These are phyloP conservation scores for Mortierella sp. DNA, from an alignment of 371 early-diverging fungal species.

Conservation along the genomic window DNA sequence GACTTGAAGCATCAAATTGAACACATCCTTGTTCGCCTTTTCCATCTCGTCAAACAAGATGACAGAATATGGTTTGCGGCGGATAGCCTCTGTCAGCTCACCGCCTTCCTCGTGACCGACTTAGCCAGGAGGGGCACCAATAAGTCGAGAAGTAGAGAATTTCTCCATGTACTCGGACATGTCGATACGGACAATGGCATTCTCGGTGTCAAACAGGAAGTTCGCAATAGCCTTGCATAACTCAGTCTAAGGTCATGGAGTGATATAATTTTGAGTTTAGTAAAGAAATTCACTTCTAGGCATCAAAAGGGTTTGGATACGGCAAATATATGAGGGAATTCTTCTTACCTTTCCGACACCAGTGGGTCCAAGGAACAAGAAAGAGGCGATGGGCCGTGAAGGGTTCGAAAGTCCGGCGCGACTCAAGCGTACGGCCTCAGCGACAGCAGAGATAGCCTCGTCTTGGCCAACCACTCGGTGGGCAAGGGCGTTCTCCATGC, in stretches of 20 bases:
- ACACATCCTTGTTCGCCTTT: conserved; percentile 79
- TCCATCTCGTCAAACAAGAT: conserved; percentile 95
- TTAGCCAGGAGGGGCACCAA: conserved; percentile 94
- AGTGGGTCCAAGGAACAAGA: conserved; percentile 94
- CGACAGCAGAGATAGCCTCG: conserved; percentile 82
- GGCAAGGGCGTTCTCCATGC: conserved; percentile 81
- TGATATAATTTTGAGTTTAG: no score
- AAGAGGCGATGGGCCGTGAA: conserved; percentile 89
- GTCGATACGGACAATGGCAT: conserved; percentile 89
- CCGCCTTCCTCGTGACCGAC: conserved; percentile 90
- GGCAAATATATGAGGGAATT: not conserved
- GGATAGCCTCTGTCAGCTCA: conserved; percentile 90
- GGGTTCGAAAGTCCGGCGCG: conserved; percentile 88
- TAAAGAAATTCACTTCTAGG: not conserved
- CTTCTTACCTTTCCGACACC: conserved; percentile 85
- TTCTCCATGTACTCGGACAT: conserved; percentile 94
- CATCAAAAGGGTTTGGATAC: no score
- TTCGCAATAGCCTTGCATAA: conserved; percentile 91
- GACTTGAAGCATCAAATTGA: conserved; percentile 85
- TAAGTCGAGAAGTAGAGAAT: conserved; percentile 85
- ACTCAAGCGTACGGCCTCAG: conserved; percentile 82
- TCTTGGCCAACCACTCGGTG: conserved; percentile 90
- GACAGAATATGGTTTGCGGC: conserved; percentile 91
- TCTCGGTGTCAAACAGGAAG: conserved; percentile 90
- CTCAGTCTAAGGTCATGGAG: conserved; percentile 66